These are phyloP conservation scores for Apophysomyces sp. DNA, from an alignment of 371 early-diverging fungal genomes.

Conservation along the genomic window DNA sequence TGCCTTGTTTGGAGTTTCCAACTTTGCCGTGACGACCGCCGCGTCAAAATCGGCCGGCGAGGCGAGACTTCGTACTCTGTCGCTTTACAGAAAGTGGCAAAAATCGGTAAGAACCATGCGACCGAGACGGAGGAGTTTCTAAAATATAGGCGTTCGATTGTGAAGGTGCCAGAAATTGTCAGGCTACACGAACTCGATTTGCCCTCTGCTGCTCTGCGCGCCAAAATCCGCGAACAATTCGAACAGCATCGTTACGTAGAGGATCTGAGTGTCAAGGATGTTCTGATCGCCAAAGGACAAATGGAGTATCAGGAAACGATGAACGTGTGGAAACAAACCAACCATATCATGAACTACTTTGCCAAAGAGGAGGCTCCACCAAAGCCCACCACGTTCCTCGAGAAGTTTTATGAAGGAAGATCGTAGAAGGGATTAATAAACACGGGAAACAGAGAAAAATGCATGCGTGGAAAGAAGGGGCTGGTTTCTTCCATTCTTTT, in stretches of 20 bases:
- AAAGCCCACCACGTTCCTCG: slow-evolving; percentile 77
- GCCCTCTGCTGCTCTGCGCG: slow-evolving; percentile 71
- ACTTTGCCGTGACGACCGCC: slow-evolving; percentile 56
- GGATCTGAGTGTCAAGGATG: slow-evolving; percentile 79
- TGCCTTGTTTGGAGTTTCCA: slow-evolving; percentile 39
- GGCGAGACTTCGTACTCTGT: slow-evolving; percentile 57
- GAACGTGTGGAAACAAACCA: slow-evolving; percentile 94
- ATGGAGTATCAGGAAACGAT: slow-evolving; percentile 91
- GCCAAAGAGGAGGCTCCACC: slow-evolving; percentile 72
- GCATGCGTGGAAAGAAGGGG: too few species aligned
- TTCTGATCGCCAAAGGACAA: slow-evolving; percentile 85
- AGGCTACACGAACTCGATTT: slow-evolving; percentile 79
- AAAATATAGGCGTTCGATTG: not conserved
- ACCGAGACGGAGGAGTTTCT: not conserved
- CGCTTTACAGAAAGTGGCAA: slow-evolving; percentile 69
- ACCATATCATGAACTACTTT: slow-evolving; percentile 92
- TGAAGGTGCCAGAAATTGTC: slow-evolving; percentile 80
- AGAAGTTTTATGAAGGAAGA: slow-evolving; percentile 83
- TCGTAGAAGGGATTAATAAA: slow-evolving; percentile 26
- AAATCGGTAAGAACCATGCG: slow-evolving; percentile 48
- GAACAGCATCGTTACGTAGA: slow-evolving; percentile 84
- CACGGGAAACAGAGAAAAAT: slow-evolving; percentile 1
- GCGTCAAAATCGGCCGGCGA: slow-evolving; percentile 56
- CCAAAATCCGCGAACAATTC: slow-evolving; percentile 91
- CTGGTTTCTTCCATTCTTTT: too few species aligned